Evolutionary conservation across 352 stramenopile genomes (phyloP).

Genomic region (Phytophthora nicotianae): DNA sequence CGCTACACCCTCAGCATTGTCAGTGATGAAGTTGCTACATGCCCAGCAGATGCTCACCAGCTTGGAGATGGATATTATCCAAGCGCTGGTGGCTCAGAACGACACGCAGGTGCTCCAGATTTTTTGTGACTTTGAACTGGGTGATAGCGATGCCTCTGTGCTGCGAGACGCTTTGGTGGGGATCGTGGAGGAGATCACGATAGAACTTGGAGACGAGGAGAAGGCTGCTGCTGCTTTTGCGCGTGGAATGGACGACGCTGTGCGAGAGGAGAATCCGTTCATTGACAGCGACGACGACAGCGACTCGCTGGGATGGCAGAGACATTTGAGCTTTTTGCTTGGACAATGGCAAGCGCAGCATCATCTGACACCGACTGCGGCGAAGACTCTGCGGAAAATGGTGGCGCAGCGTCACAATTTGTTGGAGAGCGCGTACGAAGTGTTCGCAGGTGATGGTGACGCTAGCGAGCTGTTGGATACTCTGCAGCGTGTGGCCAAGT

Average conservation of each 20-base stretch:
- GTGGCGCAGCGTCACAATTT: conserved; percentile 63
- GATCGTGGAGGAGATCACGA: conserved; percentile 70
- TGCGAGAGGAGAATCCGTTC: conserved; percentile 20
- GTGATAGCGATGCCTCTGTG: conserved; percentile 29
- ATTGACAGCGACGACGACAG: conserved; percentile 35
- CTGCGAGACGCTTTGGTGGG: conserved; percentile 57
- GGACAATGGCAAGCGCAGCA: conserved; percentile 46
- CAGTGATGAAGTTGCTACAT: conserved; percentile 54
- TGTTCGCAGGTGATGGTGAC: conserved; percentile 61
- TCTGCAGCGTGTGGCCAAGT: conserved; percentile 67
- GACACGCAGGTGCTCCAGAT: conserved; percentile 55
- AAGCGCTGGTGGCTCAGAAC: conserved; percentile 61
- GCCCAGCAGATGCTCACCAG: conserved; percentile 68
- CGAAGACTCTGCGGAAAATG: conserved; percentile 47
- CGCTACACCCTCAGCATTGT: conserved; percentile 21
- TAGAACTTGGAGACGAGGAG: conserved; percentile 68
- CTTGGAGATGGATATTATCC: conserved; percentile 62
- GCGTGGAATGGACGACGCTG: conserved; percentile 35
- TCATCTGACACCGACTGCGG: conserved; percentile 39
- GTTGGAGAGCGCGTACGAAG: conserved; percentile 75
- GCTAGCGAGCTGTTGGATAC: conserved; percentile 74
- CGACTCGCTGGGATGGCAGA: conserved; percentile 49
- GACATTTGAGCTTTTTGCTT: conserved; percentile 51
- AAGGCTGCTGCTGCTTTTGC: conserved; percentile 45
- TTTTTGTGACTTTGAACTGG: conserved; percentile 49